Conservation (phyloP, 805 yeast species). For the Saccharomycopsis vini region DNA sequence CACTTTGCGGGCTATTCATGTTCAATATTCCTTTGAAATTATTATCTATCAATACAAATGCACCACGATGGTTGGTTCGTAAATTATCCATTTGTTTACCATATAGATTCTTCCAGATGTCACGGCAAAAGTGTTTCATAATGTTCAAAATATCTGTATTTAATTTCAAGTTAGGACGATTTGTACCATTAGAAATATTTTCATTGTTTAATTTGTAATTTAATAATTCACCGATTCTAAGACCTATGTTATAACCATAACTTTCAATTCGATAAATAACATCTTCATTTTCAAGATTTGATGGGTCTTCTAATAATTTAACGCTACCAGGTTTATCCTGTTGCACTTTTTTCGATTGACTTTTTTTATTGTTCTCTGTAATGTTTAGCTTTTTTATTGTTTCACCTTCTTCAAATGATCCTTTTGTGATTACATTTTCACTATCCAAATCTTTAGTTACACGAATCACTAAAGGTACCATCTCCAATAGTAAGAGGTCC, state of each 20-base stretch:
- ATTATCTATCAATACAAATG: conserved; percentile 60
- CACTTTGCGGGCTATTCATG: conserved; percentile 39
- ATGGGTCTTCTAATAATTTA: conserved; percentile 28
- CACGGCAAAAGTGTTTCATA: conserved; percentile 88
- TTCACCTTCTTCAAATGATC: conserved; percentile 14
- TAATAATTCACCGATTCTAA: conserved; percentile 41
- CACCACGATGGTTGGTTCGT: conserved; percentile 78
- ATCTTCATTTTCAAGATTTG: conserved; percentile 35
- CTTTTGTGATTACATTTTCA: conserved; percentile 19
- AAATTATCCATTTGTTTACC: conserved; percentile 86
- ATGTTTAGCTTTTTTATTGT: conserved; percentile 18
- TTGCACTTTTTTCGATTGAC: conserved; percentile 25
- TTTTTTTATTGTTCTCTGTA: conserved; percentile 25
- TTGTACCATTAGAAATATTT: conserved; percentile 29
- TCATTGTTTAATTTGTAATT: conserved; percentile 29
- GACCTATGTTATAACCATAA: conserved; percentile 65
- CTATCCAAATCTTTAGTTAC: conserved; percentile 42
- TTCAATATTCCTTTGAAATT: conserved; percentile 45
- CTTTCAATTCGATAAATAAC: conserved; percentile 52
- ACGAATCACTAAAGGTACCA: conserved; percentile 62
- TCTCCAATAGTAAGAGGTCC: conserved; percentile 63
- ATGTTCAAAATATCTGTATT: conserved; percentile 65
- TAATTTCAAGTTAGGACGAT: conserved; percentile 31
- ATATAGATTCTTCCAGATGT: conserved; percentile 75
- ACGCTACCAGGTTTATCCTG: conserved; percentile 9